Percentiles rank a stretch among this genome's conserved stretches.
phyloP scores from a whole-genome alignment of 345 rosid species.

The Eucalyptus erythrocorys region DNA sequence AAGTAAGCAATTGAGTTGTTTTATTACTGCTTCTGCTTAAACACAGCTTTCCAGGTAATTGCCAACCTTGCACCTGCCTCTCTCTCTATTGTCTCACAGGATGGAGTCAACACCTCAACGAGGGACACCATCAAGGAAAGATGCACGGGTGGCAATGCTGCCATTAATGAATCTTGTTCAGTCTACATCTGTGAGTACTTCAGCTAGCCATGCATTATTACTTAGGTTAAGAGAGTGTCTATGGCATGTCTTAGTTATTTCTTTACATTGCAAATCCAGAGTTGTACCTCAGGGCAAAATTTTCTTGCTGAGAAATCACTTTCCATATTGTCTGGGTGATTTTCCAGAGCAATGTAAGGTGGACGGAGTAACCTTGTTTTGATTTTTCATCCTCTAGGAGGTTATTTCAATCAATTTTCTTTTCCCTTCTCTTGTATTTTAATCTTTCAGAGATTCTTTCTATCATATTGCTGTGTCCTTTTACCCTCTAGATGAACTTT shows the following conservation, averaged over 20 bases:
- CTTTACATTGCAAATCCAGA: background rate
- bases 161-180: slow-evolving; percentile 70
- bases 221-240: background rate
- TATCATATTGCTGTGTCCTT: background rate
- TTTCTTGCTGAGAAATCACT: background rate
- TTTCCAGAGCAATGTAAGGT: background rate
- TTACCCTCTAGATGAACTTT: background rate
- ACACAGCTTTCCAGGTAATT: background rate
- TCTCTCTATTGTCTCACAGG: slow-evolving; percentile 24
- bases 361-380: background rate
- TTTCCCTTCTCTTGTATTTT: background rate
- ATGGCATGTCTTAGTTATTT: background rate
- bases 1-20: slow-evolving; percentile 37
- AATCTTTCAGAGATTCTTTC: background rate
- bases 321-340: background rate
- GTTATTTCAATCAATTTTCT: background rate
- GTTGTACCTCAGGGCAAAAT: background rate
- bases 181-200: slow-evolving; percentile 74
- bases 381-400: background rate
- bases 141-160: slow-evolving; percentile 48
- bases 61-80: background rate
- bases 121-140: slow-evolving; percentile 48
- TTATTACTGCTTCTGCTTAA: background rate
- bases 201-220: background rate
- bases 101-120: slow-evolving; percentile 57